Conservation (phyloP, 352 stramenopile species). For the Pythium folliculosum region DNA sequence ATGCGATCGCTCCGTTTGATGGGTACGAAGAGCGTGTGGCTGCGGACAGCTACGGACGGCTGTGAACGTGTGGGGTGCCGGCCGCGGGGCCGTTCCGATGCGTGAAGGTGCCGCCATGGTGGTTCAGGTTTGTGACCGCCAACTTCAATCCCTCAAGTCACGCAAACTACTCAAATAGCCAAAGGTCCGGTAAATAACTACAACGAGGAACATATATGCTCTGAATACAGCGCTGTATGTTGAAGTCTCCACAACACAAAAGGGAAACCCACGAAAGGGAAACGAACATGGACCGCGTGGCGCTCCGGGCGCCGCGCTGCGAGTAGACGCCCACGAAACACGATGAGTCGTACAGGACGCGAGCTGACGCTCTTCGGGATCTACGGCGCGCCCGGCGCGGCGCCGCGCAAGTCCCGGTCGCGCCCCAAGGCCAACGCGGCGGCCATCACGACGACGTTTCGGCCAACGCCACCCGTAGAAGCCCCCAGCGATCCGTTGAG, state of each 20-base stretch:
- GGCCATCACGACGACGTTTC: not conserved
- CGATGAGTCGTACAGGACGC: slow-evolving; percentile 17
- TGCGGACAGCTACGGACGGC: too few species aligned
- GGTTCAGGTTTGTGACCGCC: too few species aligned
- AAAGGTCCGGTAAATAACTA: too few species aligned
- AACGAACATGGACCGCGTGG: not conserved
- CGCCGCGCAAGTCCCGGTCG: not conserved
- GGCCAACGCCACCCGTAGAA: not conserved
- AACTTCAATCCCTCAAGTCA: too few species aligned
- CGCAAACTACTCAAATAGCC: too few species aligned
- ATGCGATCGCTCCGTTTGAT: too few species aligned
- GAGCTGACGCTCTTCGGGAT: slow-evolving; percentile 32
- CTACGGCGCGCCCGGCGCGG: slow-evolving; percentile 17
- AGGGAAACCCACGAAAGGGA: not conserved
- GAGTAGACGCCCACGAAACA: not conserved
- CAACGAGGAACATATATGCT: not conserved
- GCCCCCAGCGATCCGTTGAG: not conserved
- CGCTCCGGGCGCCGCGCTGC: not conserved
- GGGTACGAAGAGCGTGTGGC: too few species aligned
- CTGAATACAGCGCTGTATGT: not conserved
- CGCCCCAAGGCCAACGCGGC: not conserved
- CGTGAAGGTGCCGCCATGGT: too few species aligned
- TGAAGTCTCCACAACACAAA: not conserved
- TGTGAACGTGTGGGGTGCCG: too few species aligned
- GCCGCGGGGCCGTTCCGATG: too few species aligned